Evolutionary conservation across 768 basidiomycete species (phyloP).

Genomic region (Naganishia kalamii): DNA sequence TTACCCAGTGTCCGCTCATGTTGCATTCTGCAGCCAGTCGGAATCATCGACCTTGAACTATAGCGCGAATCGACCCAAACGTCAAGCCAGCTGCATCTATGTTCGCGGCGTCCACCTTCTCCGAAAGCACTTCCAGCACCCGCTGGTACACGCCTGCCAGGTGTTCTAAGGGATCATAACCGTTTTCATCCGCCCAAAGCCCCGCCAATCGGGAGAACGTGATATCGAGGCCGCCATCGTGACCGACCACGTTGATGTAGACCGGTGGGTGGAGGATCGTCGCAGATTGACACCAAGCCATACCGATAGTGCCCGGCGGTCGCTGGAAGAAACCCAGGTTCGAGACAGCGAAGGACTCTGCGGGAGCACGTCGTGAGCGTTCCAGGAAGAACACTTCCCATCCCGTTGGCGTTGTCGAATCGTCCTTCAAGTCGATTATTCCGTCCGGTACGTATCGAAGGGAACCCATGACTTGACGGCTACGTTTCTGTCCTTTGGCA

Average conservation of each 20-base stretch:
- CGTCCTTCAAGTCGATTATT: background rate
- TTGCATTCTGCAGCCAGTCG: too few species aligned
- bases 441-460: background rate
- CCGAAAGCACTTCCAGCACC: background rate
- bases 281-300: background rate
- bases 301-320: background rate
- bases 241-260: background rate
- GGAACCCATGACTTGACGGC: background rate
- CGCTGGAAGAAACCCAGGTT: background rate
- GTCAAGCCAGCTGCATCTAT: background rate
- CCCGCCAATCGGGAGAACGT: background rate
- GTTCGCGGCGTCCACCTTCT: background rate
- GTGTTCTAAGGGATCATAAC: background rate
- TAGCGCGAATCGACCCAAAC: background rate
- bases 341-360: background rate
- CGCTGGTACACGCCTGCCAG: background rate
- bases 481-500: background rate
- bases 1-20: too few species aligned
- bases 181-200: background rate
- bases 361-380: background rate
- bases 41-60: too few species aligned
- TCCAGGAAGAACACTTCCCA: background rate
- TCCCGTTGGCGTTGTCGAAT: background rate
- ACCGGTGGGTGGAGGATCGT: background rate
- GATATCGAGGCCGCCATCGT: background rate